These are phyloP conservation scores for Thuja plicata DNA, from an alignment of 83 land plant genomes.

Conservation along the genomic window DNA sequence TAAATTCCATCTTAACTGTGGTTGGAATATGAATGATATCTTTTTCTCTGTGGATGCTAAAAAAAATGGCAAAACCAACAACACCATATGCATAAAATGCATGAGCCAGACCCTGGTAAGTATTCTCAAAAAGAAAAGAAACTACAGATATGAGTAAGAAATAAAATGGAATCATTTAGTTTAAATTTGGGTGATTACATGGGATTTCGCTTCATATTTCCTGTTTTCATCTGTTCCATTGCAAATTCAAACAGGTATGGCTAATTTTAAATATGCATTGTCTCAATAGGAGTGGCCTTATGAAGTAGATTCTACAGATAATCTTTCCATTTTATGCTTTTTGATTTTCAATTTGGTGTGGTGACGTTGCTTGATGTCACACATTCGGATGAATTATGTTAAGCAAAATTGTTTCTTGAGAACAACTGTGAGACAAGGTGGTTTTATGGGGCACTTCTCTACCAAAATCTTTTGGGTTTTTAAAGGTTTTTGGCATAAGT, in stretches of 20 bases:
- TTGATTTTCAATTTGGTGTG: background rate
- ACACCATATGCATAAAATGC: background rate
- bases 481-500: background rate
- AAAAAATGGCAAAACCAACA: conserved; percentile 24
- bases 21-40: conserved; percentile 45
- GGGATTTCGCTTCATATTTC: background rate
- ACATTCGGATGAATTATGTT: background rate
- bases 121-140: background rate
- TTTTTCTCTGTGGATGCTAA: conserved; percentile 48
- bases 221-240: background rate
- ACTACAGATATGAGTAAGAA: background rate
- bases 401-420: background rate
- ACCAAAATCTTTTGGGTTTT: background rate
- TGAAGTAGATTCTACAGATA: background rate
- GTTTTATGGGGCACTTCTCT: background rate
- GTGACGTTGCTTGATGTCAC: background rate
- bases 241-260: background rate
- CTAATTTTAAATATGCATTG: background rate
- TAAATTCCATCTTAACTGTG: conserved; percentile 43
- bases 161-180: background rate
- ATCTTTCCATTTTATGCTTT: background rate
- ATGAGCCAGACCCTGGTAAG: background rate
- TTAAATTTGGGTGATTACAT: background rate
- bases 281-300: background rate
- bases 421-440: background rate